Evolutionary conservation across 2,329 filamentous ascomycete genomes (phyloP).

Genomic region (Xylaria arbuscula): DNA sequence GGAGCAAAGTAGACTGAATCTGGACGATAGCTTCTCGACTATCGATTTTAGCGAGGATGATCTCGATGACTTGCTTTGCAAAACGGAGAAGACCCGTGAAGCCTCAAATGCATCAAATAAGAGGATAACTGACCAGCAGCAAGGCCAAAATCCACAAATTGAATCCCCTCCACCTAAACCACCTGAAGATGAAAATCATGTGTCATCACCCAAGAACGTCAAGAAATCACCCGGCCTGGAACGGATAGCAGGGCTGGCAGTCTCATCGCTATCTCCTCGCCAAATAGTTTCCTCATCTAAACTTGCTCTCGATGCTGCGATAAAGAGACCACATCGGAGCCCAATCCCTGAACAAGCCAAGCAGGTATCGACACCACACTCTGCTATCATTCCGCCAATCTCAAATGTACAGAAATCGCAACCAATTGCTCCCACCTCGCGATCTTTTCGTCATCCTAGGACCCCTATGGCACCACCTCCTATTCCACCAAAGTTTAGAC

Average conservation of each 20-base stretch:
- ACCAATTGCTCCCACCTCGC: constrained; percentile 21
- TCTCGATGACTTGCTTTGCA: constrained; percentile 25
- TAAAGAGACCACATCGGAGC: constrained; percentile 2
- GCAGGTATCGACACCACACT: not conserved
- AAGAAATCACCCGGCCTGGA: not conserved
- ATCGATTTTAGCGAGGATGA: constrained; percentile 31
- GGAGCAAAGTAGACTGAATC: not conserved
- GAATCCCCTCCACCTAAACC: constrained; percentile 23
- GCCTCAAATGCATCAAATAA: not conserved
- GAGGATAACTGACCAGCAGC: constrained; percentile 6
- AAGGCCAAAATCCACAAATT: constrained; percentile 15
- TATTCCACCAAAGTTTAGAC: constrained; percentile 45
- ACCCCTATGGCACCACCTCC: constrained; percentile 46
- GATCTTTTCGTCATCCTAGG: constrained; percentile 36
- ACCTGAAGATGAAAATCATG: constrained; percentile 5
- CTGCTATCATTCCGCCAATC: constrained; percentile 7
- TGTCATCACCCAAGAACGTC: constrained; percentile 6
- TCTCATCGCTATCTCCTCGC: not conserved
- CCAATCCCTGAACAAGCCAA: not conserved
- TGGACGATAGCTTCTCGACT: constrained; percentile 22
- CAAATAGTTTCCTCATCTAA: not conserved
- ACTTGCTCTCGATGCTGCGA: not conserved
- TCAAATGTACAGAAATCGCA: constrained; percentile 18
- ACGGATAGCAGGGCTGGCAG: not conserved
- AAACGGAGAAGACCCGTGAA: constrained; percentile 6